These are phyloP conservation scores for Clitopilus hobsonii DNA, from an alignment of 768 basidiomycete genomes.

Conservation along the genomic window DNA sequence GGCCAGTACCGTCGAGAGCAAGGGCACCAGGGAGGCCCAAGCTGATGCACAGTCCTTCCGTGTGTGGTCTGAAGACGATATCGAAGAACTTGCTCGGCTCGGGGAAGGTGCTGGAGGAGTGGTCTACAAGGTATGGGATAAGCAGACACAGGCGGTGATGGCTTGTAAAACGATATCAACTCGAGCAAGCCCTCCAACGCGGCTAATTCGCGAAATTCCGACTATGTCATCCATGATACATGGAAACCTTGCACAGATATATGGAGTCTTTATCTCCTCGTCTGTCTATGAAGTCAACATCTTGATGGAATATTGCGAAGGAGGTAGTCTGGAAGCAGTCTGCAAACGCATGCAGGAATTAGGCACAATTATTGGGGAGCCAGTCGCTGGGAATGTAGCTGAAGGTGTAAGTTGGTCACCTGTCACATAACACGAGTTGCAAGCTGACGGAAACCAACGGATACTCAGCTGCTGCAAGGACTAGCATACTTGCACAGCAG, in stretches of 20 bases:
- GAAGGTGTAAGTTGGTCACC: conserved; percentile 90
- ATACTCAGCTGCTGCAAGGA: conserved; percentile 72
- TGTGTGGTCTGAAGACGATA: conserved; percentile 58
- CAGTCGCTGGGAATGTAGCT: conserved; percentile 85
- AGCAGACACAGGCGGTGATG: conserved; percentile 73
- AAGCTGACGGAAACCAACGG: not conserved
- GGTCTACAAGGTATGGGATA: conserved; percentile 90
- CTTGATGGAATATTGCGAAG: conserved; percentile 88
- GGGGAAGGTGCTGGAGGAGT: conserved; percentile 97
- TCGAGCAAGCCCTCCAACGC: conserved; percentile 84
- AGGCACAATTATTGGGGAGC: conserved; percentile 77
- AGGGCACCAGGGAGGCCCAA: conserved; percentile 31
- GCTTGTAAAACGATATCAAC: conserved; percentile 95
- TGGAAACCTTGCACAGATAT: conserved; percentile 85
- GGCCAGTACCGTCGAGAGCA: conserved; percentile 33
- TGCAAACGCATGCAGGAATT: conserved; percentile 79
- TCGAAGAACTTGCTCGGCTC: conserved; percentile 74
- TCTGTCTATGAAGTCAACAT: conserved; percentile 92
- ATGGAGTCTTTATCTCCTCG: conserved; percentile 87
- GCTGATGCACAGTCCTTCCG: conserved; percentile 28
- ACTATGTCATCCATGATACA: conserved; percentile 85
- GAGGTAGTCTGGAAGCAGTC: conserved; percentile 85
- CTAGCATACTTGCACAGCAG: conserved; percentile 87
- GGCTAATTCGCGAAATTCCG: conserved; percentile 86
- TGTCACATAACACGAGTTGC: not conserved